A percentile compares a stretch with the other conserved stretches of the same genome.
These are phyloP conservation scores for Berkeleyomyces rouxiae DNA, from an alignment of 2,329 filamentous ascomycete species.

Conservation along the genomic window DNA sequence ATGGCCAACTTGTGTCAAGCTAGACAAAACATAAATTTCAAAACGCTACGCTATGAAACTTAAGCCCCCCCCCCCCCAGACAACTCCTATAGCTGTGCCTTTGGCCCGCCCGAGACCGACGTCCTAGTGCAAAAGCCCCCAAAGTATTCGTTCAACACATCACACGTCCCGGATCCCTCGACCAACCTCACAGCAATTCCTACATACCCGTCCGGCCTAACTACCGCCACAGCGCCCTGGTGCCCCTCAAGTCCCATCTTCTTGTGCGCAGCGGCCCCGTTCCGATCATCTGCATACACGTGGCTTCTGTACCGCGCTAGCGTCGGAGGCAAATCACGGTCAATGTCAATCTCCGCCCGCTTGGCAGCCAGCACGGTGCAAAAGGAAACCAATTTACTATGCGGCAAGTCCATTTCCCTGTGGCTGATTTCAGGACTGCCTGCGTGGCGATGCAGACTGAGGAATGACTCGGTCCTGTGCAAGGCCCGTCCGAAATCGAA, in stretches of 20 bases:
- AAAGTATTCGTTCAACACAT: slow-evolving; percentile 75
- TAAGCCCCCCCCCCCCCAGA: background rate
- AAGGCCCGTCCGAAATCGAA: slow-evolving; percentile 52
- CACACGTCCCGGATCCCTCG: slow-evolving; percentile 62
- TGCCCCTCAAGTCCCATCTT: slow-evolving; percentile 70
- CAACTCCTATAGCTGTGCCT: background rate
- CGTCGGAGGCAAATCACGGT: slow-evolving; percentile 49
- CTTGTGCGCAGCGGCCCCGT: slow-evolving; percentile 48
- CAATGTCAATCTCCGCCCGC: slow-evolving; percentile 55
- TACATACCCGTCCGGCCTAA: slow-evolving; percentile 76
- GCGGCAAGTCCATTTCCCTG: slow-evolving; percentile 72
- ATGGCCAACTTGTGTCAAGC: no score
- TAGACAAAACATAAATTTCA: background rate
- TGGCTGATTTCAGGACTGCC: slow-evolving; percentile 49
- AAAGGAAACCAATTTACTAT: slow-evolving; percentile 66
- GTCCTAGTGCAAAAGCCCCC: slow-evolving; percentile 15
- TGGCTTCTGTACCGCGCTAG: slow-evolving; percentile 65
- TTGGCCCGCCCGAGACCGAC: background rate
- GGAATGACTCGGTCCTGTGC: slow-evolving; percentile 53
- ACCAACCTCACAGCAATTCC: slow-evolving; percentile 56
- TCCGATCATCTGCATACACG: slow-evolving; percentile 69
- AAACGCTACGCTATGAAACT: background rate
- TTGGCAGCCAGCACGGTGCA: slow-evolving; percentile 56
- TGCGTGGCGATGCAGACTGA: slow-evolving; percentile 42
- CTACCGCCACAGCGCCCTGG: slow-evolving; percentile 63